Base-by-base conservation (phyloP, 2,329 filamentous ascomycete genomes). In the Claviceps sp. region DNA sequence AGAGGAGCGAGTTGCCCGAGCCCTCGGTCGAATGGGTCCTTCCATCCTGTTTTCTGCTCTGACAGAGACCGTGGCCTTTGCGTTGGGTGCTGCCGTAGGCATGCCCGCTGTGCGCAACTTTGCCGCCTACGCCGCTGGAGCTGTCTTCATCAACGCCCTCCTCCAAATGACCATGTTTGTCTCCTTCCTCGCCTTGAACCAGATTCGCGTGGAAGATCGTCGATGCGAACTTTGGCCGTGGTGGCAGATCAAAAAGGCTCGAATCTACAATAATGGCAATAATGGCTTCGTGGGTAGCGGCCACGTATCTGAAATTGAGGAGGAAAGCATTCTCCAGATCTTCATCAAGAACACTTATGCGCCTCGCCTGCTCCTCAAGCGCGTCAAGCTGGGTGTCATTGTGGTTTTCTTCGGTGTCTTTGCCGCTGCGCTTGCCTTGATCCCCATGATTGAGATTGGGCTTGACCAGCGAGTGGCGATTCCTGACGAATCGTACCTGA, bases 91-190 rank as follows among this genome's bases (percentile, higher is more conserved):
- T 43, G 91, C 93, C 55, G 94, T 96, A 6, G 90, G 90, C 47
- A 98, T 98, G 93, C 93, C 94, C 16, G 93, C 93, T 2, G 94
- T 98, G 44, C 82, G 89, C 56, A 98, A 98, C 68, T 98, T 98
- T 68, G 94, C 93, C 16, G 83, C 91, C 2, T 98, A 98, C 64
- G 93, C 93, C 13, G 90, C 93, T 2, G 93, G 93, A 49, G 93
- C 93, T 11, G 93, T 98, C 11, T 83, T 97, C 60, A 91, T 98
- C 74, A 98, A 98, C 64, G 94, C 94, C 0, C 66, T 97, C n/a
- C 73, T 98, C 5, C 93, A 98, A 66, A 85, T 97, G 58, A 98
- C 94, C 1, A 91, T 97, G 82, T 98, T 98, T 63, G 79, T 96
- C 40, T 91, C 94, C 1, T 85, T 97, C 3, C 76, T 98, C 7